Evolutionary conservation across 352 stramenopile species (phyloP).

Genomic region (Globisporangium rhizosaccharum): DNA sequence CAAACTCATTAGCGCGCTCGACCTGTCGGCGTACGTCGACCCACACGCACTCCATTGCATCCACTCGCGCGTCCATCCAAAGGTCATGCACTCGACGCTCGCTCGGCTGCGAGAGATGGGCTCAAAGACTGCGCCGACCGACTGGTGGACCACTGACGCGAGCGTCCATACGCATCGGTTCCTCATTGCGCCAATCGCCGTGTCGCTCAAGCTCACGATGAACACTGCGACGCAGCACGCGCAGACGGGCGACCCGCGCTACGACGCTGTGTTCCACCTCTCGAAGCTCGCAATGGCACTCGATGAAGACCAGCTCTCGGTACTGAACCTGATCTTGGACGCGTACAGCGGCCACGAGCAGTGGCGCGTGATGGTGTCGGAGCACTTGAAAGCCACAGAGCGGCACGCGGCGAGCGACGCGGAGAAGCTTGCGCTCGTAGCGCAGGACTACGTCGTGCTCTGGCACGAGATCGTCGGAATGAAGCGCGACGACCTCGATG

Average conservation of each 20-base stretch:
- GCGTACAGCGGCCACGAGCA: slow-evolving; percentile 64
- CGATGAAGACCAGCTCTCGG: slow-evolving; percentile 82
- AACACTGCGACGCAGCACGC: slow-evolving; percentile 73
- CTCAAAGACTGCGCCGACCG: slow-evolving; percentile 34
- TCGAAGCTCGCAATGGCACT: slow-evolving; percentile 68
- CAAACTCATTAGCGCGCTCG: slow-evolving; percentile 83
- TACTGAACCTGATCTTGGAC: slow-evolving; percentile 74
- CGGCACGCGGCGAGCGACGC: slow-evolving; percentile 37
- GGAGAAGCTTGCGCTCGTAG: slow-evolving; percentile 31
- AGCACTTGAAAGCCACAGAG: slow-evolving; percentile 63
- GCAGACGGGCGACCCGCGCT: slow-evolving; percentile 70
- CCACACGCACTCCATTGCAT: slow-evolving; percentile 83
- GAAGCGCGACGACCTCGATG: slow-evolving; percentile 63
- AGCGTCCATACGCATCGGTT: slow-evolving; percentile 75
- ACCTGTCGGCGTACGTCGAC: slow-evolving; percentile 86
- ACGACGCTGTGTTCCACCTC: slow-evolving; percentile 72
- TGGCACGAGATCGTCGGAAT: slow-evolving; percentile 62
- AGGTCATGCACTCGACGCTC: slow-evolving; percentile 71
- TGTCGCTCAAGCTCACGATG: slow-evolving; percentile 86
- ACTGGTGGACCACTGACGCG: slow-evolving; percentile 79
- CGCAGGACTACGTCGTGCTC: slow-evolving; percentile 60
- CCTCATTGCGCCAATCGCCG: slow-evolving; percentile 73
- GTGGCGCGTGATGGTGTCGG: slow-evolving; percentile 64
- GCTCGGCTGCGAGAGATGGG: slow-evolving; percentile 82
- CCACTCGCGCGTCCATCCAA: slow-evolving; percentile 74